Evolutionary conservation across 306 rosid species (phyloP).

Genomic region (Gastrolobium villosum): DNA sequence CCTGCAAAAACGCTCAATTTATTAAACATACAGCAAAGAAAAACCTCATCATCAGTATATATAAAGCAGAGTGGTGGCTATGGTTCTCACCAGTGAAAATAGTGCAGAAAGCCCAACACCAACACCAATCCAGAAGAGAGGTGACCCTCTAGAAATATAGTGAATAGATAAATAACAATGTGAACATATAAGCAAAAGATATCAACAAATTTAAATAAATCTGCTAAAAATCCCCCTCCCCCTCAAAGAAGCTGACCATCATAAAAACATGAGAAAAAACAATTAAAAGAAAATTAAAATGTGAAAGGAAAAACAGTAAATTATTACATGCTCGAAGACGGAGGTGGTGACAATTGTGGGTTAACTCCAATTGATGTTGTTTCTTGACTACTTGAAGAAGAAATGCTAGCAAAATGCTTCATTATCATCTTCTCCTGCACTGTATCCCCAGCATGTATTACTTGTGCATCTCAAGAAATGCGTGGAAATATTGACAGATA

Average conservation of each 20-base stretch:
- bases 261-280: slow-evolving; percentile 23
- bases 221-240: neutral
- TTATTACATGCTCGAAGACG: slow-evolving; percentile 76
- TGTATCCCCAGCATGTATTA: slow-evolving; percentile 48
- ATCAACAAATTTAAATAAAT: slow-evolving; percentile 4
- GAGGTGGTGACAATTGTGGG: slow-evolving; percentile 77
- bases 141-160: slow-evolving; percentile 79
- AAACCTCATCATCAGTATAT: slow-evolving; percentile 19
- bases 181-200: slow-evolving; percentile 18
- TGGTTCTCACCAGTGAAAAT: slow-evolving; percentile 85
- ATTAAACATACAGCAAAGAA: slow-evolving; percentile 51
- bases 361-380: slow-evolving; percentile 83
- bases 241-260: neutral
- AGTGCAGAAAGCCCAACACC: slow-evolving; percentile 96
- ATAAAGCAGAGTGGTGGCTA: slow-evolving; percentile 27
- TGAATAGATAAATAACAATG: slow-evolving; percentile 42
- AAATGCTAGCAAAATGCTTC: slow-evolving; percentile 74
- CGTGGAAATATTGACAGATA: slow-evolving; percentile 20
- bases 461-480: neutral
- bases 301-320: slow-evolving; percentile 25
- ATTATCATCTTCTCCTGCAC: slow-evolving; percentile 60
- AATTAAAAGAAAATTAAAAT: slow-evolving; percentile 1
- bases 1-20: slow-evolving; percentile 68
- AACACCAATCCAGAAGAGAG: slow-evolving; percentile 94
- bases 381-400: slow-evolving; percentile 71